Conservation (phyloP, 306 rosid genomes). For the Prunus armeniaca region DNA sequence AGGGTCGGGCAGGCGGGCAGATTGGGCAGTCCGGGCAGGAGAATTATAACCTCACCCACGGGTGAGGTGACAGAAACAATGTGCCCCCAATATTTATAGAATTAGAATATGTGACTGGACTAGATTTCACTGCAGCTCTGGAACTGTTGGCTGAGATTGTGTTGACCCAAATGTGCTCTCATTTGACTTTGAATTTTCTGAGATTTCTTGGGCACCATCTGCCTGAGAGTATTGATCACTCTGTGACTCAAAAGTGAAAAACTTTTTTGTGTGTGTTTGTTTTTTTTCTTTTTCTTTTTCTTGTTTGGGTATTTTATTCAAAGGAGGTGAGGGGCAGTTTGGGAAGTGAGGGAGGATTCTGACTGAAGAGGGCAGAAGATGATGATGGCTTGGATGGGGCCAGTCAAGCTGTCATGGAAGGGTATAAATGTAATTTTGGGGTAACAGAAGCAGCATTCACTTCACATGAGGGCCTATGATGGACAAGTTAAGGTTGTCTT, state of each 20-base stretch:
- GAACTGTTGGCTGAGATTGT: background rate
- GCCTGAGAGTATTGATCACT: too few relatives aligned
- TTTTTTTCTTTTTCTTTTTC: too few relatives aligned
- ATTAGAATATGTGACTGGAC: background rate
- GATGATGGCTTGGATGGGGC: background rate
- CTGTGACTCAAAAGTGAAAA: too few relatives aligned
- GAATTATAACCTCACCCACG: conserved; percentile 41
- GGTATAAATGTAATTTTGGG: background rate
- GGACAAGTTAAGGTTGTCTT: conserved; percentile 54
- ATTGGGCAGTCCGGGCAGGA: conserved; percentile 43
- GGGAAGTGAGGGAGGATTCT: background rate
- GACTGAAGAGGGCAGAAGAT: too few relatives aligned
- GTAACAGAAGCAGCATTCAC: background rate
- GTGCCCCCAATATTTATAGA: background rate
- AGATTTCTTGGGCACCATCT: background rate
- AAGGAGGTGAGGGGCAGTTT: background rate
- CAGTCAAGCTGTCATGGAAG: background rate
- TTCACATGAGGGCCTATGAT: background rate
- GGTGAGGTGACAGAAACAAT: conserved; percentile 9
- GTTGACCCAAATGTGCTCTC: conserved; percentile 23
- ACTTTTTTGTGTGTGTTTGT: too few relatives aligned
- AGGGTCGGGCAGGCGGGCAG: conserved; percentile 42
- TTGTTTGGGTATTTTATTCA: too few relatives aligned
- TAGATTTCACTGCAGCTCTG: background rate
- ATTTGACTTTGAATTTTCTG: conserved; percentile 24